These are phyloP conservation scores for Calonectria naviculata DNA, from an alignment of 2,329 filamentous ascomycete genomes.

Conservation along the genomic window DNA sequence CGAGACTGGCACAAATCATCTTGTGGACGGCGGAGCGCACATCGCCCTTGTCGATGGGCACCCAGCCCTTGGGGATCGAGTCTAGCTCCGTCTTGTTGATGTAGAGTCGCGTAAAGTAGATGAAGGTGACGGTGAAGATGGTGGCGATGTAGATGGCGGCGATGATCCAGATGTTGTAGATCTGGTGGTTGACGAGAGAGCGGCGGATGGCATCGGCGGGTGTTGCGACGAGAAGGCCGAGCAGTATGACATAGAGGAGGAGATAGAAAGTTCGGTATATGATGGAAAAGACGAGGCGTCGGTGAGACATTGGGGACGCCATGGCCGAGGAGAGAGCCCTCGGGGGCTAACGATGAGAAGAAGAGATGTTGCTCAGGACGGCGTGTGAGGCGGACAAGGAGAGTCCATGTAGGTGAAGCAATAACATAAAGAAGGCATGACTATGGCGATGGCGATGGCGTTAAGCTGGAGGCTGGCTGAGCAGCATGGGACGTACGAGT, in stretches of 20 bases:
- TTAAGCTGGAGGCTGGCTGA: constrained; percentile 28
- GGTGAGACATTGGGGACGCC: constrained; percentile 51
- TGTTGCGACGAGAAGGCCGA: constrained; percentile 80
- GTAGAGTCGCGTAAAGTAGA: constrained; percentile 88
- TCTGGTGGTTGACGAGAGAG: constrained; percentile 72
- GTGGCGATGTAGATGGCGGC: constrained; percentile 81
- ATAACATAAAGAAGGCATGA: constrained; percentile 39
- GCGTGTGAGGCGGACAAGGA: constrained; percentile 11
- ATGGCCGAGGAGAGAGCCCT: constrained; percentile 24
- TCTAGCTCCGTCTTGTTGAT: constrained; percentile 83
- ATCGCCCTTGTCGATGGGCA: constrained; percentile 88
- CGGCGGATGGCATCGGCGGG: constrained; percentile 86
- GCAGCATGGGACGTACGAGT: not conserved
- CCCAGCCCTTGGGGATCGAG: constrained; percentile 86
- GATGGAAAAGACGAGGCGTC: constrained; percentile 76
- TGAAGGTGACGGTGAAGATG: constrained; percentile 74
- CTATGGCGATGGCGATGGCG: constrained; percentile 33
- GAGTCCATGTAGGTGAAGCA: constrained; percentile 24
- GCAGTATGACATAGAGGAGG: constrained; percentile 77
- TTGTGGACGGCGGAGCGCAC: constrained; percentile 79
- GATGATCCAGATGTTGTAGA: constrained; percentile 87
- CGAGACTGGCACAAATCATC: constrained; percentile 79
- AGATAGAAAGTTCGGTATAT: constrained; percentile 85
- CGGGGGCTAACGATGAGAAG: constrained; percentile 4
- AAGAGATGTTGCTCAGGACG: not conserved